Percentiles rank a stretch among this genome's conserved stretches.
Evolutionary conservation across 1,139 yeast genomes (phyloP).

Genomic region (Arxiozyma slooffiae): DNA sequence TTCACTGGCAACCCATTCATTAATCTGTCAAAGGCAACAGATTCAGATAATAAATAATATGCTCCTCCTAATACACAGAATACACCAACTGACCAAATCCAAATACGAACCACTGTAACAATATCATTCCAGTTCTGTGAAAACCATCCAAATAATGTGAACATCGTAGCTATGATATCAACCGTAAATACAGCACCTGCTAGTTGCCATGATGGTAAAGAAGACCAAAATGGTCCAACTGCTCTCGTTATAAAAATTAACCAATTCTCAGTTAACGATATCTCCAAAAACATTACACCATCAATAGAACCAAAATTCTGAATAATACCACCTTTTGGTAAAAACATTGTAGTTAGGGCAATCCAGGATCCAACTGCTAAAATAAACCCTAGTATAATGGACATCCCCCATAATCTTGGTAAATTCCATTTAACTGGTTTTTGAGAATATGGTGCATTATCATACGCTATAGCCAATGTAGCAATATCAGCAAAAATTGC

Average conservation of each 20-base stretch:
- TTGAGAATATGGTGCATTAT: conserved; percentile 94
- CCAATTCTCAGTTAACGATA: conserved; percentile 89
- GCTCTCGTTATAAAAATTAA: conserved; percentile 89
- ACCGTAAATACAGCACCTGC: conserved; percentile 80
- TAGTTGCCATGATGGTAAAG: conserved; percentile 86
- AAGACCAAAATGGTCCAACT: conserved; percentile 90
- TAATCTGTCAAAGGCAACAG: conserved; percentile 77
- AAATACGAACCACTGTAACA: conserved; percentile 83
- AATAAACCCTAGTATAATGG: conserved; percentile 65
- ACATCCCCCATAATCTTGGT: conserved; percentile 94
- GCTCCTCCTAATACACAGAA: conserved; percentile 93
- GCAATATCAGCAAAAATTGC: conserved; percentile 93
- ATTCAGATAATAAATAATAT: conserved; percentile 80
- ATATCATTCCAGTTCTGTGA: conserved; percentile 94
- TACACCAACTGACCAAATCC: conserved; percentile 94
- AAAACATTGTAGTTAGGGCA: conserved; percentile 80
- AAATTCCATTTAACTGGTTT: conserved; percentile 97
- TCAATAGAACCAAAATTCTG: conserved; percentile 88
- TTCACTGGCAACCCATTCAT: conserved; percentile 79
- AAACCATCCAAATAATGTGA: conserved; percentile 92
- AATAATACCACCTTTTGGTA: conserved; percentile 75
- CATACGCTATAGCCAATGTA: conserved; percentile 86
- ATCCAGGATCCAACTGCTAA: conserved; percentile 87
- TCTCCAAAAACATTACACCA: conserved; percentile 82
- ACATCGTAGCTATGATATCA: conserved; percentile 80